A percentile compares a stretch with the other conserved stretches of the same genome.
Evolutionary conservation across 1,284 basidiomycete genomes (phyloP).

Genomic region (Takashimella koratensis): DNA sequence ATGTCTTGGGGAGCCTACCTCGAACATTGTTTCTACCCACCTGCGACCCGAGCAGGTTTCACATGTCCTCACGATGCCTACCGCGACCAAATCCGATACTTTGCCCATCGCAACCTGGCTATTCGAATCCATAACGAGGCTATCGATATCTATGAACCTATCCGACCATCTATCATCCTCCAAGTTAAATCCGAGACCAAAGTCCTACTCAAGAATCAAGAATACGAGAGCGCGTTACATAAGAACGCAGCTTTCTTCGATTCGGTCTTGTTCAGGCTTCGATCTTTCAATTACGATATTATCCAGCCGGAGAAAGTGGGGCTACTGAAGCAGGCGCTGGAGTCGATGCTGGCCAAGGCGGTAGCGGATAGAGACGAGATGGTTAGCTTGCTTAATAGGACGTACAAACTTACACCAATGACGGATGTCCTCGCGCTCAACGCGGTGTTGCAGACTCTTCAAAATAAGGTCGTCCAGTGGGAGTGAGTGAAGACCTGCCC

Average conservation of each 20-base stretch:
- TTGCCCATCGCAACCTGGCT: constrained; percentile 63
- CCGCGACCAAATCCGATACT: constrained; percentile 88
- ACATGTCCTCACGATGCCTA: constrained; percentile 93
- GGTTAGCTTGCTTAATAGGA: constrained; percentile 66
- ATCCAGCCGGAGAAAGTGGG: constrained; percentile 45
- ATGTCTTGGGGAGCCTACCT: constrained; percentile 50
- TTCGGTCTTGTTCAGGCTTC: constrained; percentile 52
- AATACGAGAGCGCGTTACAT: constrained; percentile 72
- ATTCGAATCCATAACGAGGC: constrained; percentile 87
- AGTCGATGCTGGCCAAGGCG: constrained; percentile 62
- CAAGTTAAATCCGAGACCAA: constrained; percentile 80
- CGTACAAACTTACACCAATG: constrained; percentile 73
- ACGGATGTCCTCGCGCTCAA: constrained; percentile 87
- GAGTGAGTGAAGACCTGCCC: constrained; percentile 58
- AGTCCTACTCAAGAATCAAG: constrained; percentile 81
- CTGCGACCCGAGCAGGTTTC: constrained; percentile 62
- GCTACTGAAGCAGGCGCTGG: constrained; percentile 33
- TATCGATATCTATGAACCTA: constrained; percentile 76
- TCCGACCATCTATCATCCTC: constrained; percentile 83
- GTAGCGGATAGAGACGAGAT: constrained; percentile 73
- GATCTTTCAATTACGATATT: constrained; percentile 44
- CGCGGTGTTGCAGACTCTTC: constrained; percentile 76
- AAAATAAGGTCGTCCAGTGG: constrained; percentile 96
- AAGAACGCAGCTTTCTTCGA: constrained; percentile 64
- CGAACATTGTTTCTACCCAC: constrained; percentile 63